These are phyloP conservation scores for Lycium ferocissimum DNA, from an alignment of 257 asterid species.

Conservation along the genomic window DNA sequence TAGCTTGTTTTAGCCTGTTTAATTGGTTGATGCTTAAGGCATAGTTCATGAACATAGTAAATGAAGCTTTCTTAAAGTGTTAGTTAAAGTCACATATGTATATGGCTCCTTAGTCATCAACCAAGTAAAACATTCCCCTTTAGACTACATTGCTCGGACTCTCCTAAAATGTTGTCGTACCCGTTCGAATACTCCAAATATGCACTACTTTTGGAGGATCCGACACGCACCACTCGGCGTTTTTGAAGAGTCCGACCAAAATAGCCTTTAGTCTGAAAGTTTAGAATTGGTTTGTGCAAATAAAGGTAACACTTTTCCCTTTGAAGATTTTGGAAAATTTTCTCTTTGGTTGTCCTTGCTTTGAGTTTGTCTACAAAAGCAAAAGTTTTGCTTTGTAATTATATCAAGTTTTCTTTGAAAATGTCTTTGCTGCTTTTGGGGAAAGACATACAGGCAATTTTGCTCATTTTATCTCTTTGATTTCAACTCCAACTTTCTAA, in stretches of 20 bases:
- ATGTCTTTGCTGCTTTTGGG: neutral
- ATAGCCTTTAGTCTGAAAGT: neutral
- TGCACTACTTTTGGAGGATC: neutral
- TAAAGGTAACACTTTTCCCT: neutral
- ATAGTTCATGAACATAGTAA: neutral
- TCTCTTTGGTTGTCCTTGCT: neutral
- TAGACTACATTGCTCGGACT: neutral
- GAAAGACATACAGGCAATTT: neutral
- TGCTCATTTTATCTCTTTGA: conserved; percentile 14
- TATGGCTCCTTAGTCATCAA: neutral
- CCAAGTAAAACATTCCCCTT: neutral
- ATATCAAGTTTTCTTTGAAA: neutral
- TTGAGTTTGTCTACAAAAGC: neutral
- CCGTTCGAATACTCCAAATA: neutral
- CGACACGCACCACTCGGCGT: neutral
- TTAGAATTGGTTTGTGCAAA: neutral
- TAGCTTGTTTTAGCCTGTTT: neutral
- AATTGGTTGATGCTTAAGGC: neutral
- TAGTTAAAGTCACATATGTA: neutral
- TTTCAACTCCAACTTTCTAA: neutral
- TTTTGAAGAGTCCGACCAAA: neutral
- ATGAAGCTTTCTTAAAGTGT: neutral
- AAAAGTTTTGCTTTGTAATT: neutral
- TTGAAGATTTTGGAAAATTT: conserved; percentile 13
- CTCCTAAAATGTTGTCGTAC: neutral